Evolutionary conservation across 306 rosid genomes (phyloP), one percentile per base, ranked within the genome.

Genomic region (Myrica gale): DNA sequence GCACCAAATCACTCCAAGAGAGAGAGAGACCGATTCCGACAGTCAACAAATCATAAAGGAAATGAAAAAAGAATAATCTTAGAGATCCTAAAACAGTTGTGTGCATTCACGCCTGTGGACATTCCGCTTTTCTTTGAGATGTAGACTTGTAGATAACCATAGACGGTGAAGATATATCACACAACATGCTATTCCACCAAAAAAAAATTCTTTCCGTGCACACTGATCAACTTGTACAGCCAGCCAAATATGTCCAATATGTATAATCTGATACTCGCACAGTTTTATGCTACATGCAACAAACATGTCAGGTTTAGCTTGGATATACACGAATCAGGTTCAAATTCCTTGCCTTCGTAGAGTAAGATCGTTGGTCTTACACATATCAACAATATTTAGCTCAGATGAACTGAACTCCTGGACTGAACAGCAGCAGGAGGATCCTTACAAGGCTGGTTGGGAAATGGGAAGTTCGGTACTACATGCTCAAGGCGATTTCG

Each of bases 1-100:
- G 61, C 58, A 56, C 37, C 37, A 70, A 60, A 62, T 46, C 46
- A 61, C 69, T 42, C 46, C 44, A 53, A 81, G 50, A n/a, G n/a
- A 74, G n/a, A 53, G 70, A 60, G 12, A 43, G 45, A 63, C 52
- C 19, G n/a, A 62, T 45, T 16, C 60, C 63, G 0, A 17, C 44
- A 50, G 32, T 55, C 23, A 9, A 47, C 13, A 69, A 69, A 46
- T 47, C 56, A 12, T 3, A 4, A 23, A 48, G 56, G 56, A n/a
- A 47, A 23, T 69, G 12, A 26, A 19, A 69, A 69, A 66, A 42
- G 70, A 32, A 32, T 3, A 32, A 32, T 32, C 37, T 2, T 2
- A 32, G 3, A 61, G 42, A 61, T 32, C 5, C 68, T 61, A 61
- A 21, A 26, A 37, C 3, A 12, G 16, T 60, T 12, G 37, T 32